Base-by-base conservation (phyloP, 495 filamentous ascomycete genomes). In the Aspergillus leporis region DNA sequence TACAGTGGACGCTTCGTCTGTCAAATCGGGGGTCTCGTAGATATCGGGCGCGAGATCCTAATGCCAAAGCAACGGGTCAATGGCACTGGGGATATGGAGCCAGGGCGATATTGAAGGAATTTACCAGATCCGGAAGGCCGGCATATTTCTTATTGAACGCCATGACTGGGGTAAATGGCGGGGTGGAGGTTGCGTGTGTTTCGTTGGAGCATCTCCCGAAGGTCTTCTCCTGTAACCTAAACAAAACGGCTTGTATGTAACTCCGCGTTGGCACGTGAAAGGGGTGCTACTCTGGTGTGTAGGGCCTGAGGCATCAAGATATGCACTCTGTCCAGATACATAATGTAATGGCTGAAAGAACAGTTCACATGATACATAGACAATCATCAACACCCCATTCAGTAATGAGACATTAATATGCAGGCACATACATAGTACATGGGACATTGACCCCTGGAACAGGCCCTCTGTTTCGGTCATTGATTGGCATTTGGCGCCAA, bases 11-110 rank as follows among this genome's bases (percentile, higher is more conserved):
- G 81, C 87, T 69, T 94, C 93, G 65, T 97, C 91, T 23, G 85
- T 91, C 62, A 96, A 78, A 58, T 94, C 91, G 66, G 93, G 93
- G 48, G 93, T 97, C 76, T 96, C 93, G 77, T 97, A 97, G 66
- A 95, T 89, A 68, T 96, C 93, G 71, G 92, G 93, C 23, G 92
- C 90, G 23, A 85, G 87, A 69, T 97, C 93, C 91, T 94, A 59
- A 19, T 4, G 34, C 50, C 41, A 18, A 31, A 46, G 21, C 45
- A 51, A 55, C 71, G 53, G 71, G 60, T 51, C 31, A 32, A 32
- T 38, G 18, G 9, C 8, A 30, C 18, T 49, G 25, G 3, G 53
- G 36, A 32, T 22, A 22, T 14, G 16, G 34, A 3, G 43, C 13
- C 4, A 19, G 30, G 40, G 49, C 34, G 34, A 36, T 36, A 36